Percentiles rank a stretch among this genome's conserved stretches.
Conservation (phyloP, 805 yeast genomes). For the Ogataea nakhonphanomensis region DNA sequence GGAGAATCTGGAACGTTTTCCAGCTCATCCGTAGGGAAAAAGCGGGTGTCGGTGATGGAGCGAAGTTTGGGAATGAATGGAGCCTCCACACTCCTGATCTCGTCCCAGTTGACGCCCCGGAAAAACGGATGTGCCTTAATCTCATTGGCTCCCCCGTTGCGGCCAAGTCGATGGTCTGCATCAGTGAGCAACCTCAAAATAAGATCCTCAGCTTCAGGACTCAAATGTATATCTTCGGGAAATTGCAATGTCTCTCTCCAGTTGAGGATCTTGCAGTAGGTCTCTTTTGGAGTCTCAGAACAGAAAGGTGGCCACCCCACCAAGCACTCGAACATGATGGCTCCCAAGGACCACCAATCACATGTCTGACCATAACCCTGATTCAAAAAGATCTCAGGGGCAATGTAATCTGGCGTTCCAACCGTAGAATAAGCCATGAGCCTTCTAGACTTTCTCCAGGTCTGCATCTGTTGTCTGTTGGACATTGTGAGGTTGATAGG, state of each 20-base stretch:
- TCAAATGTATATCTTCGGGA: constrained; percentile 88
- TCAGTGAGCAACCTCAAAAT: constrained; percentile 72
- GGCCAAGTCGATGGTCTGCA: constrained; percentile 77
- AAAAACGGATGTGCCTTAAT: constrained; percentile 89
- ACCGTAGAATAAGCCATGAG: constrained; percentile 95
- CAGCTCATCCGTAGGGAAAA: constrained; percentile 96
- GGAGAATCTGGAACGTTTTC: constrained; percentile 94
- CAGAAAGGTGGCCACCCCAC: constrained; percentile 98
- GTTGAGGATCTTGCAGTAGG: constrained; percentile 84
- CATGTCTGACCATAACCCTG: constrained; percentile 97
- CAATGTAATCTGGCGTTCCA: constrained; percentile 95
- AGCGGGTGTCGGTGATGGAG: constrained; percentile 91
- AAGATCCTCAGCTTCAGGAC: constrained; percentile 85
- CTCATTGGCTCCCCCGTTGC: constrained; percentile 89
- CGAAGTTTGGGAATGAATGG: constrained; percentile 91
- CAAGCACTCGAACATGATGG: constrained; percentile 93
- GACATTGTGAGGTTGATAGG: constrained; percentile 95
- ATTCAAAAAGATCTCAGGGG: constrained; percentile 89
- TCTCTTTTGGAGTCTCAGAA: constrained; percentile 91
- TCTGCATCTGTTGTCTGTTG: constrained; percentile 90
- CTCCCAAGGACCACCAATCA: constrained; percentile 98
- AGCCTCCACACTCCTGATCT: constrained; percentile 82
- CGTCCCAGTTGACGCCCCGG: constrained; percentile 94
- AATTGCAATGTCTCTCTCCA: constrained; percentile 86
- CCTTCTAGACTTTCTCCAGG: constrained; percentile 91